phyloP scores from a whole-genome alignment of 1,139 yeast genomes.

The Spathaspora sp. region DNA sequence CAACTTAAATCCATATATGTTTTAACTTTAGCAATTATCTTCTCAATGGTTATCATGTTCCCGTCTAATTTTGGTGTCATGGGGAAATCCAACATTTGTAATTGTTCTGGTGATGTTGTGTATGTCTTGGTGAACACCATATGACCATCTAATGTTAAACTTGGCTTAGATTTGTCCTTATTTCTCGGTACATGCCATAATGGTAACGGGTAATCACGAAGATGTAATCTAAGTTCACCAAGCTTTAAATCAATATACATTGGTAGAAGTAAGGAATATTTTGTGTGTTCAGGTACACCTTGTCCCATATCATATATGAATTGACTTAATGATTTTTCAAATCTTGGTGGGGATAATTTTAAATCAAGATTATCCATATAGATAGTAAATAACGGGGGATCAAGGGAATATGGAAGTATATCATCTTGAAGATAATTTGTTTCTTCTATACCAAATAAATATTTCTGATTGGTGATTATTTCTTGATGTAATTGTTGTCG shows the following conservation, averaged over 20 bases:
- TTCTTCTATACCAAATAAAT: constrained; percentile 48
- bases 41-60: constrained; percentile 63
- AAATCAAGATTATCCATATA: constrained; percentile 59
- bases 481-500: constrained; percentile 42
- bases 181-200: constrained; percentile 38
- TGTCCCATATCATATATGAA: constrained; percentile 75
- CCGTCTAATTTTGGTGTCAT: constrained; percentile 35
- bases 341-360: constrained; percentile 52
- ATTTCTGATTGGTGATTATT: constrained; percentile 51
- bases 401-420: constrained; percentile 56
- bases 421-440: constrained; percentile 47
- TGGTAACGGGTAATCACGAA: constrained; percentile 73
- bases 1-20: constrained; percentile 62
- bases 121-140: constrained; percentile 49
- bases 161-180: constrained; percentile 13
- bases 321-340: constrained; percentile 54
- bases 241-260: constrained; percentile 48
- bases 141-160: constrained; percentile 43
- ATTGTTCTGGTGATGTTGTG: constrained; percentile 38
- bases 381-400: constrained; percentile 65
- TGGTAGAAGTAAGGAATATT: constrained; percentile 71
- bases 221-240: constrained; percentile 52
- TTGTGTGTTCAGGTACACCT: constrained; percentile 72
- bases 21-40: constrained; percentile 78
- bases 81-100: constrained; percentile 64